These are phyloP conservation scores for Lactarius tabidus DNA, from an alignment of 768 basidiomycete genomes.

Conservation along the genomic window DNA sequence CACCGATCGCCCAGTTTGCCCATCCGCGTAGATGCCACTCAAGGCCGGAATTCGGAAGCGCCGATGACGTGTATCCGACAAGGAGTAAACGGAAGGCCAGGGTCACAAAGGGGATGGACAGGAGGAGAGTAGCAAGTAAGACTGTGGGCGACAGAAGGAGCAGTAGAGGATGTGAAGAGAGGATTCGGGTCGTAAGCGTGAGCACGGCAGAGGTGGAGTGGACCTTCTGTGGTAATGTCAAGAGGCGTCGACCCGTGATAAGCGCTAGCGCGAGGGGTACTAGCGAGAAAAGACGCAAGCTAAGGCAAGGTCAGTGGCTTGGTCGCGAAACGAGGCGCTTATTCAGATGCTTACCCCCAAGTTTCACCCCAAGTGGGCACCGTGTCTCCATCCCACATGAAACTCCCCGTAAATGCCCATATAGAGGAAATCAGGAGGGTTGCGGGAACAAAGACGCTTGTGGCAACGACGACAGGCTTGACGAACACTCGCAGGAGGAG, in stretches of 20 bases:
- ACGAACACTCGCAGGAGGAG: slow-evolving; percentile 77
- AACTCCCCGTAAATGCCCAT: slow-evolving; percentile 81
- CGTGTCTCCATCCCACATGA: slow-evolving; percentile 50
- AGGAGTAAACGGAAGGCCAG: slow-evolving; percentile 75
- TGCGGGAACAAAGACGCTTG: slow-evolving; percentile 70
- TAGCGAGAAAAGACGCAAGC: slow-evolving; percentile 74
- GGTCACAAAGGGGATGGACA: slow-evolving; percentile 75
- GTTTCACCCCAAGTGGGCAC: slow-evolving; percentile 81
- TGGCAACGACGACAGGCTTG: slow-evolving; percentile 75
- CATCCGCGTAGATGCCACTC: slow-evolving; percentile 57
- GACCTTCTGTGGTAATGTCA: slow-evolving; percentile 65
- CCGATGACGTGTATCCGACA: slow-evolving; percentile 49
- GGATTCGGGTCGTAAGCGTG: slow-evolving; percentile 61
- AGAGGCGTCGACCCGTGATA: slow-evolving; percentile 65
- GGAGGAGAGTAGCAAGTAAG: slow-evolving; percentile 60
- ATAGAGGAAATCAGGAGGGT: slow-evolving; percentile 69
- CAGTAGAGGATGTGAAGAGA: slow-evolving; percentile 70
- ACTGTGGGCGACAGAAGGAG: slow-evolving; percentile 71
- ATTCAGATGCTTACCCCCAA: slow-evolving; percentile 52
- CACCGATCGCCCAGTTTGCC: slow-evolving; percentile 70
- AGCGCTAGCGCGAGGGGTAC: slow-evolving; percentile 67
- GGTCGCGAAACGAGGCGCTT: background rate
- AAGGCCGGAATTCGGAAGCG: slow-evolving; percentile 37
- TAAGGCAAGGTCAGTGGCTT: slow-evolving; percentile 24
- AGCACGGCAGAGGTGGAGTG: slow-evolving; percentile 58